Evolutionary conservation across 2,329 filamentous ascomycete genomes (phyloP).

Genomic region (Pseudocercospora macadamiae): DNA sequence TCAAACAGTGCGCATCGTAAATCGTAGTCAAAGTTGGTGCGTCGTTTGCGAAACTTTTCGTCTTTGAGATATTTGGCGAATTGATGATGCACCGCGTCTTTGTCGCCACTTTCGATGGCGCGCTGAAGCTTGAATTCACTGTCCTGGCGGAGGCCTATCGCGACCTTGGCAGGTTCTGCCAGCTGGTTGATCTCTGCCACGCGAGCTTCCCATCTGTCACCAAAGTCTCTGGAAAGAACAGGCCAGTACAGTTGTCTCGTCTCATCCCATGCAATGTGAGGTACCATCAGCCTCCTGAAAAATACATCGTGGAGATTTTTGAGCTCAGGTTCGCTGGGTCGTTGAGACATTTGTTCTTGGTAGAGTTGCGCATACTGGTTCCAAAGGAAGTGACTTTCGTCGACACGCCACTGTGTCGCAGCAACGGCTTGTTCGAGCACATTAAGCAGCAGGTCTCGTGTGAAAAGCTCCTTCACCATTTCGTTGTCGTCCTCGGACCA

Average conservation of each 20-base stretch:
- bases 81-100: conserved; percentile 57
- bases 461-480: conserved; percentile 72
- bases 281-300: conserved; percentile 69
- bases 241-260: conserved; percentile 75
- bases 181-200: conserved; percentile 70
- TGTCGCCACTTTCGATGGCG: conserved; percentile 60
- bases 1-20: conserved; percentile 70
- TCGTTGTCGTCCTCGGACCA: conserved; percentile 69
- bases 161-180: conserved; percentile 65
- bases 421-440: conserved; percentile 74
- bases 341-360: conserved; percentile 65
- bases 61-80: conserved; percentile 77
- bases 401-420: conserved; percentile 72
- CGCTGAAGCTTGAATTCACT: conserved; percentile 68
- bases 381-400: conserved; percentile 79
- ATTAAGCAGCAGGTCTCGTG: conserved; percentile 65
- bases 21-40: conserved; percentile 50
- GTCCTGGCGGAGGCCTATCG: conserved; percentile 61
- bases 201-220: conserved; percentile 70
- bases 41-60: conserved; percentile 68
- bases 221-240: conserved; percentile 68
- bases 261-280: conserved; percentile 73
- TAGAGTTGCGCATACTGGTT: conserved; percentile 72
- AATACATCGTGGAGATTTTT: conserved; percentile 70
- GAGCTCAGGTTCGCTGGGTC: conserved; percentile 59